Conservation (phyloP, 108 stramenopile genomes). For the Pseudonitzschia multiseries region DNA sequence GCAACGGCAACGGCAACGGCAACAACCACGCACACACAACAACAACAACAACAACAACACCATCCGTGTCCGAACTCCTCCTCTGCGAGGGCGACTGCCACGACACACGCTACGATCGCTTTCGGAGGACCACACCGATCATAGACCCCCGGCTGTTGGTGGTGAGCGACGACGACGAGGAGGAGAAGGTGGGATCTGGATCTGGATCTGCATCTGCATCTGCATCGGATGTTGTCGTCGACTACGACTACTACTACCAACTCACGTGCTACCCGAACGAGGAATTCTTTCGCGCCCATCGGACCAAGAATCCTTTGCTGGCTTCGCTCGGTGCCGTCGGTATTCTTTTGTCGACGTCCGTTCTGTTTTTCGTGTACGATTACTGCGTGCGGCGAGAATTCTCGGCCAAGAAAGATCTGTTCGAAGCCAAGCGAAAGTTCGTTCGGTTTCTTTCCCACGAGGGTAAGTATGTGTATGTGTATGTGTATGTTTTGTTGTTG, state of each 20-base stretch:
- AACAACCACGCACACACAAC: too few species aligned
- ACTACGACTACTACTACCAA: slow-evolving; percentile 12
- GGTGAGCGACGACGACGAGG: neutral
- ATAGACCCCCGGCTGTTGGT: neutral
- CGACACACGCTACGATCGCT: slow-evolving; percentile 18
- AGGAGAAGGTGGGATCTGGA: too few species aligned
- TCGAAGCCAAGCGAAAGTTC: slow-evolving; percentile 51
- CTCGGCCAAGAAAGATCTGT: slow-evolving; percentile 26
- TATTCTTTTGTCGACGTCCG: slow-evolving; percentile 33
- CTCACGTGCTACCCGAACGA: slow-evolving; percentile 38
- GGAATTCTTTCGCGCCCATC: slow-evolving; percentile 27
- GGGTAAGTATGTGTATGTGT: neutral
- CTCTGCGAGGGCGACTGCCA: slow-evolving; percentile 37
- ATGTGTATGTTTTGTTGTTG: too few species aligned
- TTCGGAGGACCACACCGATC: neutral
- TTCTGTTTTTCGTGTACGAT: slow-evolving; percentile 54
- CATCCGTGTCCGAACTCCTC: too few species aligned
- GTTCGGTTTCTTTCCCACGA: slow-evolving; percentile 53
- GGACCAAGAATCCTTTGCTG: slow-evolving; percentile 37
- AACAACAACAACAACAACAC: too few species aligned
- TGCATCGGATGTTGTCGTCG: too few species aligned
- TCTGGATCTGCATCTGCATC: too few species aligned
- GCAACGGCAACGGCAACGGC: too few species aligned
- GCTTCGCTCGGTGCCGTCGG: slow-evolving; percentile 37
- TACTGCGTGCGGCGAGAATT: slow-evolving; percentile 51